Evolutionary conservation across 805 yeast species (phyloP).

Genomic region (Candida namnaoensis): DNA sequence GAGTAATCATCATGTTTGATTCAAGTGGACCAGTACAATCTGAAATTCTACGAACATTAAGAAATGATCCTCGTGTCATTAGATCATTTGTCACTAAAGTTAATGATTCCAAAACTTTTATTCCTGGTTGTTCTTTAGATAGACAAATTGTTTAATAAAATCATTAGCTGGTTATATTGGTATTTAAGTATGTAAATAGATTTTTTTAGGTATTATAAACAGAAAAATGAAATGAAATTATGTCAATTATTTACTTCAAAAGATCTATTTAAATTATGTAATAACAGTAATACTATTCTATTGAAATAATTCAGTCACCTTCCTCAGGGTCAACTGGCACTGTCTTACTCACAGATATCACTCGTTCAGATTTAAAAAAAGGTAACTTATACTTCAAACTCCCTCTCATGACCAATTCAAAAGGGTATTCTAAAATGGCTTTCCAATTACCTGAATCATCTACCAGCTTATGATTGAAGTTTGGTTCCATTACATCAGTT

Average conservation of each 20-base stretch:
- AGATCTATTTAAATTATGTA: too few species aligned
- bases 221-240: too few species aligned
- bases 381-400: constrained; percentile 72
- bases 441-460: constrained; percentile 56
- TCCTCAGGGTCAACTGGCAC: constrained; percentile 46
- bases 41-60: constrained; percentile 71
- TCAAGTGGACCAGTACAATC: constrained; percentile 79
- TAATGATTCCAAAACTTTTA: constrained; percentile 38
- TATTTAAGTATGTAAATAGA: too few species aligned
- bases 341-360: constrained; percentile 54
- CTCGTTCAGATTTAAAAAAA: constrained; percentile 40
- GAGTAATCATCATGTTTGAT: constrained; percentile 82
- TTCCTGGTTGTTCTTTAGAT: constrained; percentile 46
- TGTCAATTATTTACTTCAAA: too few species aligned
- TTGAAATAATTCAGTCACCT: too few species aligned
- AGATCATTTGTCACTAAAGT: constrained; percentile 68
- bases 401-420: constrained; percentile 80
- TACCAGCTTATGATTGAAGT: constrained; percentile 17
- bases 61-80: constrained; percentile 85
- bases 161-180: too few species aligned
- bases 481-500: constrained; percentile 16
- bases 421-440: constrained; percentile 65
- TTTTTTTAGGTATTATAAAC: too few species aligned
- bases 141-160: constrained; percentile 17
- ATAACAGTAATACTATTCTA: too few species aligned